A percentile compares a stretch with the other conserved stretches of the same genome.
Evolutionary conservation across 2,329 filamentous ascomycete genomes (phyloP).

Genomic region (Pseudogymnoascus sp.): DNA sequence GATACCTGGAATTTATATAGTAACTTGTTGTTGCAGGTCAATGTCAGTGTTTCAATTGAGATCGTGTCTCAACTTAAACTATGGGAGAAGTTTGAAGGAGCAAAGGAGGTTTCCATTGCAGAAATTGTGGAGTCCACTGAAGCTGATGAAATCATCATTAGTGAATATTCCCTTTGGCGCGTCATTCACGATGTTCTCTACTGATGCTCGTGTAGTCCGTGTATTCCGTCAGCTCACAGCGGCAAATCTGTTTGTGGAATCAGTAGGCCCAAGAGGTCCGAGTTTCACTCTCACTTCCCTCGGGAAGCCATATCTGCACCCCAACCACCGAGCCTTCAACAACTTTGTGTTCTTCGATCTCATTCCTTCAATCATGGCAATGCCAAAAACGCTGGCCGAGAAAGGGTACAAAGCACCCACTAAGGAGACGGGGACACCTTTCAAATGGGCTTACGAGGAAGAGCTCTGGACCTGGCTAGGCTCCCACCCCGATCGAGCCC

Average conservation of each 20-base stretch:
- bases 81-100: conserved; percentile 19
- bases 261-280: conserved; percentile 10
- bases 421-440: conserved; percentile 19
- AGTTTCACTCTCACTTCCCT: conserved; percentile 15
- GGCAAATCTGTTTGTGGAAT: conserved; percentile 14
- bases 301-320: conserved; percentile 16
- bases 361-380: conserved; percentile 19
- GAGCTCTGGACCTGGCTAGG: conserved; percentile 21
- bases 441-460: conserved; percentile 19
- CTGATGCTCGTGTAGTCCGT: conserved; percentile 12
- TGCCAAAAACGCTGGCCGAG: conserved; percentile 18
- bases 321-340: conserved; percentile 19
- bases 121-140: conserved; percentile 16
- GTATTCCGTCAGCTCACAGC: conserved; percentile 19
- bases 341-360: conserved; percentile 19
- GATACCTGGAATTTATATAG: neutral
- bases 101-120: conserved; percentile 15
- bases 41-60: conserved; percentile 18
- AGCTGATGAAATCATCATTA: conserved; percentile 21
- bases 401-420: conserved; percentile 19
- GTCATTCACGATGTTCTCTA: neutral
- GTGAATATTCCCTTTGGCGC: conserved; percentile 11
- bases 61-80: conserved; percentile 16
- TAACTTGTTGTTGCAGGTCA: conserved; percentile 14
- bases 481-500: conserved; percentile 17